These are phyloP conservation scores for Elymus sibiricus DNA, from an alignment of 176 grass and related monocot species.

Conservation along the genomic window DNA sequence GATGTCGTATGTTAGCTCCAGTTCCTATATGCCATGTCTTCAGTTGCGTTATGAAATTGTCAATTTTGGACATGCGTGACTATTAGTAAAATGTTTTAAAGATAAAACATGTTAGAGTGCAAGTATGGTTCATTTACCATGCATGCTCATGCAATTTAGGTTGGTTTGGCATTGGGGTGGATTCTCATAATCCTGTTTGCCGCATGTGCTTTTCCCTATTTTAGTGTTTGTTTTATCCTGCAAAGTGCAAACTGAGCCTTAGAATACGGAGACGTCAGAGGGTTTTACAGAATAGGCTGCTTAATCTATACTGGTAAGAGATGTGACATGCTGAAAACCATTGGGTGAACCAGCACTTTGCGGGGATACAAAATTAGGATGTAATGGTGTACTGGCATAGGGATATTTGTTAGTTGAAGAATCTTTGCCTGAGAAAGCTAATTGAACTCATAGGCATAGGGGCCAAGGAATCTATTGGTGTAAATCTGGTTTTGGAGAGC, in stretches of 20 bases:
- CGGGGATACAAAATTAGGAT: background rate
- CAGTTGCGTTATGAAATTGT: background rate
- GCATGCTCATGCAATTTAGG: background rate
- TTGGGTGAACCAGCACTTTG: background rate
- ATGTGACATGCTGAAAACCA: background rate
- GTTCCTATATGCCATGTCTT: background rate
- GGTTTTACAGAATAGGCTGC: background rate
- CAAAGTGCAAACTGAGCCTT: background rate
- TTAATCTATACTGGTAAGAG: background rate
- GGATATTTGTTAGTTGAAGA: background rate
- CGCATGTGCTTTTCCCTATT: background rate
- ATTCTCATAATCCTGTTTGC: too few relatives aligned
- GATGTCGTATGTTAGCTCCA: background rate
- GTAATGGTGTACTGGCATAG: background rate
- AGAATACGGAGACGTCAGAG: background rate
- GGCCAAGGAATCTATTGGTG: background rate
- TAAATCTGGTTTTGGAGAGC: background rate
- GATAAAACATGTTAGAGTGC: background rate
- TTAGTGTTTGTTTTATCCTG: background rate
- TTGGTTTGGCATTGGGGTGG: background rate
- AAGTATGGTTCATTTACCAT: background rate
- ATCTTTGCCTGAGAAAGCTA: background rate
- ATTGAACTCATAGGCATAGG: background rate
- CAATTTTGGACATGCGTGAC: background rate
- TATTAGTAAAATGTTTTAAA: background rate